These are phyloP conservation scores for Chalara sp. DNA, from an alignment of 2,329 filamentous ascomycete genomes.

Conservation along the genomic window DNA sequence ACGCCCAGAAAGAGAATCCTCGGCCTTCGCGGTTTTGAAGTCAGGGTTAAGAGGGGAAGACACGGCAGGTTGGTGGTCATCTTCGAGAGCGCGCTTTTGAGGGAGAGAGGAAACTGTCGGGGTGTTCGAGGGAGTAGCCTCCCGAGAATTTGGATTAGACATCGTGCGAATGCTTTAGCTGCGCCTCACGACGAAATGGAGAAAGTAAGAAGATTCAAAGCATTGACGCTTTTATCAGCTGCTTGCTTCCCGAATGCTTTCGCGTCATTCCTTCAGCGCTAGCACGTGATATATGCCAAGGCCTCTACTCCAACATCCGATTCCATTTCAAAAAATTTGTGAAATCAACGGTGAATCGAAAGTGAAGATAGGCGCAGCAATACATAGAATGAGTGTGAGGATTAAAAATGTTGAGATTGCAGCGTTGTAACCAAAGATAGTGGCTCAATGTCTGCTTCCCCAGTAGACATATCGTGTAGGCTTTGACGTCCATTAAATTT, in stretches of 20 bases:
- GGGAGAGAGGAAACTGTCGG: slow-evolving; percentile 40
- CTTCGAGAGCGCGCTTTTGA: slow-evolving; percentile 60
- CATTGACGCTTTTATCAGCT: neutral
- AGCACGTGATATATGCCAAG: neutral
- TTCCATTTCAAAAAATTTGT: neutral
- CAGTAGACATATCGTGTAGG: too few relatives aligned
- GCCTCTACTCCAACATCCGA: neutral
- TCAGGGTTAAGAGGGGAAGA: slow-evolving; percentile 71
- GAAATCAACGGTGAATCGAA: too few relatives aligned
- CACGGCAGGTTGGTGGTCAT: slow-evolving; percentile 63
- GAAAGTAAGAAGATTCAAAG: neutral
- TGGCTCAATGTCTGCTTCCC: too few relatives aligned
- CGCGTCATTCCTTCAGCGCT: neutral
- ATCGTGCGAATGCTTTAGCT: neutral
- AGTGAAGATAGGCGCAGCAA: too few relatives aligned
- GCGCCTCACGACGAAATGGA: neutral
- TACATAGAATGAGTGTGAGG: too few relatives aligned
- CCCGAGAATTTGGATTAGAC: slow-evolving; percentile 12
- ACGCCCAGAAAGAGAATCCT: slow-evolving; percentile 22
- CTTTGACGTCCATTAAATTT: too few relatives aligned
- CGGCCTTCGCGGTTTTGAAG: slow-evolving; percentile 38
- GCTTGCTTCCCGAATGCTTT: neutral
- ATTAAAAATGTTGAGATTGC: too few relatives aligned
- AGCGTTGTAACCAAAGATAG: too few relatives aligned
- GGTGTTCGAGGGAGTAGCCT: slow-evolving; percentile 33